These are phyloP conservation scores for Immersiporthe knoxdaviesiana DNA, from an alignment of 2,329 filamentous ascomycete genomes.

Conservation along the genomic window DNA sequence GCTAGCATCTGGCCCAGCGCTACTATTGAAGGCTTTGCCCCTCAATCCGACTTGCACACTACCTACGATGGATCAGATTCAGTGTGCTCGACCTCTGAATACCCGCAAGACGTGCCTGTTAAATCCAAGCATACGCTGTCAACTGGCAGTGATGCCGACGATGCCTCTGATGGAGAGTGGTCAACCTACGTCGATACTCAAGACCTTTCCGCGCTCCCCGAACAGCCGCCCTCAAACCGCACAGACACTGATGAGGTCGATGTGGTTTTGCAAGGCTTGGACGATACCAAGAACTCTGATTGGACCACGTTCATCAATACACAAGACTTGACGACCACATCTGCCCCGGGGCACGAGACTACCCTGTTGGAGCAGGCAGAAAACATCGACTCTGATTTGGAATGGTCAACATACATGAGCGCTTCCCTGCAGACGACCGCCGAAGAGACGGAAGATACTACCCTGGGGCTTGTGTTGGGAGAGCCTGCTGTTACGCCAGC, in stretches of 20 bases:
- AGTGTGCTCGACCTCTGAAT: conserved; percentile 19
- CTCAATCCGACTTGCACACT: not conserved
- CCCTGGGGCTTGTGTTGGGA: not conserved
- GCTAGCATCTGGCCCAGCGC: not conserved
- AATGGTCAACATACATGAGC: conserved; percentile 4
- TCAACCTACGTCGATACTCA: conserved; percentile 20
- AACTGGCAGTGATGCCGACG: not conserved
- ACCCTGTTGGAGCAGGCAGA: not conserved
- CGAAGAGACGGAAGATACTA: not conserved
- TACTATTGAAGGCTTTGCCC: not conserved
- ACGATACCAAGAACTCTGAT: conserved; percentile 12
- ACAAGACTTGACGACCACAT: conserved; percentile 11
- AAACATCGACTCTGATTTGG: not conserved
- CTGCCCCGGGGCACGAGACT: not conserved
- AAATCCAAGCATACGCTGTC: not conserved
- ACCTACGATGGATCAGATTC: conserved; percentile 4
- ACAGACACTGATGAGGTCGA: not conserved
- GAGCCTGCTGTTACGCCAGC: not conserved
- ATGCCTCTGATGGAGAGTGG: conserved; percentile 21
- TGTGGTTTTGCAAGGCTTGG: conserved; percentile 7
- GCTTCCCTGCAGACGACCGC: not conserved
- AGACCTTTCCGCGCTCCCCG: not conserved
- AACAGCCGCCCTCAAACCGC: not conserved
- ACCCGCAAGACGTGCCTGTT: conserved; percentile 8
- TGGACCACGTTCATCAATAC: conserved; percentile 23